phyloP scores from a whole-genome alignment of 192 early-diverging fungal genomes.

The Pilobolus umbonatus region DNA sequence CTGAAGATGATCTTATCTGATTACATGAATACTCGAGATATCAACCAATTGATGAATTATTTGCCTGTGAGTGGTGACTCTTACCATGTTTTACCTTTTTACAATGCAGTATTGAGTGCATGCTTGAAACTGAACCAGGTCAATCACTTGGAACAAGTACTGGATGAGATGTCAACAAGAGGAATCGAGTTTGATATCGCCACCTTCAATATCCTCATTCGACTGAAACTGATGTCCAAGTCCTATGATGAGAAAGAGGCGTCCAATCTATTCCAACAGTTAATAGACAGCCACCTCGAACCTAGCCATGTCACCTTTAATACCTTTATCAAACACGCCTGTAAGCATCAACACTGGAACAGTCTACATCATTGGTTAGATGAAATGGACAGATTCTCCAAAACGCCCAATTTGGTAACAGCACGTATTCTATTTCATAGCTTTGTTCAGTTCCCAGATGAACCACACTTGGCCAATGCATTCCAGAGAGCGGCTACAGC shows the following conservation, averaged over 20 bases:
- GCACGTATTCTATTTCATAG: conserved; percentile 16
- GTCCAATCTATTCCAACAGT: too few species aligned
- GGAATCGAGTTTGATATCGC: conserved; percentile 1
- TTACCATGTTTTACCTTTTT: background rate
- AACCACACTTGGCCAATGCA: background rate
- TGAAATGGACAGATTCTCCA: background rate
- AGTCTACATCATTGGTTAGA: conserved; percentile 13
- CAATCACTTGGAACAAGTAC: background rate
- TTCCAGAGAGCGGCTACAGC: conserved; percentile 10
- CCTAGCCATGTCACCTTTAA: conserved; percentile 22
- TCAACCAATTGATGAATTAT: background rate
- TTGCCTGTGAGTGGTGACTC: background rate
- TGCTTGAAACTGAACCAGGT: conserved; percentile 8
- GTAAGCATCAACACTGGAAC: conserved; percentile 6
- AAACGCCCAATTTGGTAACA: conserved; percentile 9
- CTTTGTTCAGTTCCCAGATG: background rate
- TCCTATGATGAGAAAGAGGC: too few species aligned
- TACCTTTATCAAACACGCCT: conserved; percentile 14
- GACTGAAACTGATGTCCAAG: conserved; percentile 1
- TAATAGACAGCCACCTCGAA: background rate
- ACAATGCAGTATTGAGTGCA: conserved; percentile 2
- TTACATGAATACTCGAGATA: background rate
- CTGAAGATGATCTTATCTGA: background rate
- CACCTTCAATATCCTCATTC: conserved; percentile 17
- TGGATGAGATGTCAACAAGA: background rate